Evolutionary conservation across 495 filamentous ascomycete genomes (phyloP), one percentile per base, ranked within the genome.

Genomic region (Xylaria acuta): DNA sequence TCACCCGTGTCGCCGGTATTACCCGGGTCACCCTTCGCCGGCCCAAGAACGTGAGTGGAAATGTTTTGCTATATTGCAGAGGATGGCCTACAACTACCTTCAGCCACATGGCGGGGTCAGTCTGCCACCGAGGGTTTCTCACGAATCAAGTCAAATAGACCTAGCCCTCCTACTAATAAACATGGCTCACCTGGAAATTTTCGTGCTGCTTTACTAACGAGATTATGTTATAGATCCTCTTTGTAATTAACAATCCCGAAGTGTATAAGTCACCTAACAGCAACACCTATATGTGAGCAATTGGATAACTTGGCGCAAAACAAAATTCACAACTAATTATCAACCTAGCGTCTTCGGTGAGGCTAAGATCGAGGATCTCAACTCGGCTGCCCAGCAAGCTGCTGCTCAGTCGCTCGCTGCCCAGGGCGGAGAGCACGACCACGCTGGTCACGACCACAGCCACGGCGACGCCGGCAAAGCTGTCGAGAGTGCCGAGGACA

Each of bases 331-430:
- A 45, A 49, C 70, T 76, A 59, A 76, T 47, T 11, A 51, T 60
- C 36, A 25, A 56, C 63, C 68, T 62, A 99, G 96, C 85, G 97
- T 99, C 86, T 99, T 99, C 84, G 96, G 96, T 82, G 96, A 99
- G 88, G 97, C 97, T 81, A 99, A 99, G 92, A 99, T 97, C 79
- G 97, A 99, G 88, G 97, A 99, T 86, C 87, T 98, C 77, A 98
- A 97, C 90, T 94, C 95, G 79, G 93, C 94, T 80, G 95, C 96
- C 77, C 95, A 97, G 87, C 93, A 94, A 79, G 92, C 91, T 77
- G 95, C 94, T 75, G 95, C 94, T 74, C 93, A 97, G 68, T 76
- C 75, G 20, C 77, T 79, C 43, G 77, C 77, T 27, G 77, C 77
- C 45, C 67, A 68, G 34, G 75, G 77, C 56, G 77, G 80, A 66